Base-by-base conservation (phyloP, 2,329 filamentous ascomycete species). In the Fragosphaeria purpurea region DNA sequence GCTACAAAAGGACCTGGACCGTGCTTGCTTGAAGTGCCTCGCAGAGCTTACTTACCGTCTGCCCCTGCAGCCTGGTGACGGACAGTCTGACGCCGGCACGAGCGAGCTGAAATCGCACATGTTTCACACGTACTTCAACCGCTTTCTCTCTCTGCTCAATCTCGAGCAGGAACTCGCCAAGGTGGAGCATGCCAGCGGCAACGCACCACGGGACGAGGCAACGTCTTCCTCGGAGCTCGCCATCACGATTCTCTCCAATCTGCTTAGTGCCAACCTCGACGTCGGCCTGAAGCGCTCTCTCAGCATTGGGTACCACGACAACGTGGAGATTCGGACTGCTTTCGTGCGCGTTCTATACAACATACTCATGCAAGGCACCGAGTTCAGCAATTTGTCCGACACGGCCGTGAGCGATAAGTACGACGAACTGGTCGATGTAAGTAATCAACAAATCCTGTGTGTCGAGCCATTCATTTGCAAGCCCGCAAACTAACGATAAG, bases 311-410 rank as follows among this genome's bases (percentile, higher is more conserved):
- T 86, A 86, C 59, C 80, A 86, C 58, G 80, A 84, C 57, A 83
- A 84, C 57, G 69, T 82, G 35, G 80, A 85, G 57, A 84, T 85
- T 52, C 74, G 82, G 48, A 84, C 80, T 5, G 82, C 82, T 2
- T 85, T 86, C 60, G 76, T 86, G 53, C 82, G 80, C 56, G 82
- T 86, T 12, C 70, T 86, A 6, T 83, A 80, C 61, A 85, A 85
- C 60, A 85, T 86, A 48, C 64, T 86, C 12, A 74, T 83, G n/a
- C 82, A 85, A 60, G 82, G 82, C 38, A 84, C 82, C 1, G 82
- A 86, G 60, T 85, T 86, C 60, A 84, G 76, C 59, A 83, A 81
- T 50, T 63, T 86, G 34, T 83, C 81, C 1, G 82, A 86, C 62
- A 75, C 77, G 10, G 80, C 80, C 12, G 79, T 85, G 11, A 83